Evolutionary conservation across 805 yeast species (phyloP), one percentile per base, ranked within the genome.

Genomic region (Naumovozyma dairenensis): DNA sequence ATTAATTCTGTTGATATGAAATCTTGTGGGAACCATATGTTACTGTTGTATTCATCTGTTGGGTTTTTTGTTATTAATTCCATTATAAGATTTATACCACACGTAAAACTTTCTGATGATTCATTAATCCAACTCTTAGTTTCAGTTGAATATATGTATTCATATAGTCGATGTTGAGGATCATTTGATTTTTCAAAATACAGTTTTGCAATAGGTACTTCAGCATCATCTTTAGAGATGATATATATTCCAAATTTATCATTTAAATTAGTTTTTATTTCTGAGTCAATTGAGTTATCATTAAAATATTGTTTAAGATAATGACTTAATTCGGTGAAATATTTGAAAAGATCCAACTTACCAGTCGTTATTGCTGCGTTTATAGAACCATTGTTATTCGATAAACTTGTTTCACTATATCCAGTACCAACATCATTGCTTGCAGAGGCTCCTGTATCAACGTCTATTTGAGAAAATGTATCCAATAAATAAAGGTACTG

Each of bases 221-320:
- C 26, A 6, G 36, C 32, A 17, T 31, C 36, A 5, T 19, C 26
- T n/a, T 17, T 18, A 2, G 28, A 20, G 9, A 40, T 16, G 6
- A 57, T 42, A 30, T 51, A 53, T 15, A 57, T 48, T 21, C 60
- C 60, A 35, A 57, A 54, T 24, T 42, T 41, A 32, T 51, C 45
- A 32, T 49, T 39, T 28, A 50, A 39, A 36, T 57, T 57, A 5
- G 52, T 46, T 21, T 32, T 35, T 3, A 55, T 44, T 14, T 39
- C 37, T 29, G 43, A 42, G 5, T 42, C 30, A 17, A 45, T 26
- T 3, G 37, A 21, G n/a, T 40, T 36, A 12, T 44, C 49, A 2
- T 27, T 30, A n/a, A 53, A 42, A 32, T 39, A 52, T 3, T 45
- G 37, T 16, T 43, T 33, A 3, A 55, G 30, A 16, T 42, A 46